These are phyloP conservation scores for Ehretia macrophylla DNA, from an alignment of 257 asterid species.

Conservation along the genomic window DNA sequence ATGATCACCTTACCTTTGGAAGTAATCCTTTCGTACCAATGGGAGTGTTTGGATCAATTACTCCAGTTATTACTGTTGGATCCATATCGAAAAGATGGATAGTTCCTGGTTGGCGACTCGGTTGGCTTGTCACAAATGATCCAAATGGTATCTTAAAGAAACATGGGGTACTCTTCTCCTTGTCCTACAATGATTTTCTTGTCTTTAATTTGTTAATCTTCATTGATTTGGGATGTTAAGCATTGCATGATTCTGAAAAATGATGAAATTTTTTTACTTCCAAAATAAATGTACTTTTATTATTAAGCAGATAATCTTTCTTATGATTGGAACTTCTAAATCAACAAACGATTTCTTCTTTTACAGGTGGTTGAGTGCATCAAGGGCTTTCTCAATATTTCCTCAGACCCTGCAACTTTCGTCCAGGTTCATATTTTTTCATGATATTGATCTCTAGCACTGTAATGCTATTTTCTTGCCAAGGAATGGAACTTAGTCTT, in stretches of 20 bases:
- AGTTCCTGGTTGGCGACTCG: constrained; percentile 90
- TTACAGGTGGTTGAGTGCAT: constrained; percentile 67
- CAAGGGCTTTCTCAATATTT: constrained; percentile 49
- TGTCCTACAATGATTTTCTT: background rate
- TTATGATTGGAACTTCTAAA: too few relatives aligned
- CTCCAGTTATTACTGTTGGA: constrained; percentile 69
- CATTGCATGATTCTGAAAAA: background rate
- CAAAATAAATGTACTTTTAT: too few relatives aligned
- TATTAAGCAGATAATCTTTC: too few relatives aligned
- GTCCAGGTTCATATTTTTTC: constrained; percentile 51
- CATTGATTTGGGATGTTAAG: background rate
- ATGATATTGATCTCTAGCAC: too few relatives aligned
- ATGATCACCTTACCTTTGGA: constrained; percentile 50
- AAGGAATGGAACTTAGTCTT: too few relatives aligned
- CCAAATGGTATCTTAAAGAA: constrained; percentile 56
- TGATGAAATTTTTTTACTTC: background rate
- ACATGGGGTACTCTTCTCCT: constrained; percentile 46
- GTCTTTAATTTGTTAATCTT: background rate
- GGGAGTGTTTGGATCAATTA: constrained; percentile 78
- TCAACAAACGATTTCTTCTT: constrained; percentile 14
- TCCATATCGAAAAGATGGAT: constrained; percentile 84
- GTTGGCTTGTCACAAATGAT: constrained; percentile 78
- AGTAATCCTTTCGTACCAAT: constrained; percentile 68
- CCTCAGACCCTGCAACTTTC: constrained; percentile 72
- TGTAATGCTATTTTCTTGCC: too few relatives aligned